Base-by-base conservation (phyloP, 257 asterid genomes). In the Solanum ossicruentum region DNA sequence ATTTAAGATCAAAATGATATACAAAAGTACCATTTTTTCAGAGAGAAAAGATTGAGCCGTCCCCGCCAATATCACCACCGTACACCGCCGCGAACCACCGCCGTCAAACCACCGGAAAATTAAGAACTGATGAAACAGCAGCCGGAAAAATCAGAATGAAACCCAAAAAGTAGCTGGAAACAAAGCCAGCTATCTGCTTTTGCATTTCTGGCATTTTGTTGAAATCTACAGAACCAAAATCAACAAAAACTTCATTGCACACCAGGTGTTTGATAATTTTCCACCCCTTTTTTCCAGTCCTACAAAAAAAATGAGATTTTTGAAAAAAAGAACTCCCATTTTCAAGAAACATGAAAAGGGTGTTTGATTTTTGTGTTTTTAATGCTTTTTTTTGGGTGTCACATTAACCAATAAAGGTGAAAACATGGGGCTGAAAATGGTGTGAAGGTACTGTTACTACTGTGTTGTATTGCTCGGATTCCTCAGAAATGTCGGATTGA, bases 1-100 rank as follows among this genome's bases (percentile, higher is more conserved):
- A 84, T 81, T 51, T 47, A 16, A 23, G 11, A 63, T 60, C 63
- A 51, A 4, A 54, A 52, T 32, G 84, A 77, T 83, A 79, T 73
- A 87, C 75, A 77, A 73, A 82, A 73, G 47, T 32, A 85, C 73
- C 69, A 84, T 61, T 51, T 70, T 66, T 32, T 32, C 3, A 32
- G n/a, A 66, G 26, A 70, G 81, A 70, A 84, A 39, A 89, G 95
- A 93, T 93, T 93, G 97, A 93, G 97, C 97, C 97, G 94, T 89
- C 90, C 94, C 90, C 90, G 78, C 78, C 86, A 82, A 78, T 87
- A 61, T 83, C 92, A 84, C 85, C 89, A 26, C 85, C 85, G 10
- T 67, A 63, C 89, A 39, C 84, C 84, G 54, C 71, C 84, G 70
- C 39, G 7, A 55, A 77, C 6, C 17, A 7, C 57, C 71, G 23